Evolutionary conservation across 148 eudicot species (phyloP).

Genomic region (Diospyros lotus): DNA sequence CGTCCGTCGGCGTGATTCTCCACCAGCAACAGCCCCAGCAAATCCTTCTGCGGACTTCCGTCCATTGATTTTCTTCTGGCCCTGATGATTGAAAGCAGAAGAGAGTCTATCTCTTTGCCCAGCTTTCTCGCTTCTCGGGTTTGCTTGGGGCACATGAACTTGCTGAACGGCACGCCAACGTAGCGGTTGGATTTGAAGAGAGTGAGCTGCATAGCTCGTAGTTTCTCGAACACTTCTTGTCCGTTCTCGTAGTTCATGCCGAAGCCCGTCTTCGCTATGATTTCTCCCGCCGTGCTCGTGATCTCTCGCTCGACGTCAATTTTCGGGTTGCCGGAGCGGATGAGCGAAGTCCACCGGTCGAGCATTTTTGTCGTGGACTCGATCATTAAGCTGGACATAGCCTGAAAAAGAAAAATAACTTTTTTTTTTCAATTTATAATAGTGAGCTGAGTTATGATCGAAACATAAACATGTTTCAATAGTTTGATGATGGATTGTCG

Average conservation of each 20-base stretch:
- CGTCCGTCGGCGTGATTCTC: constrained; percentile 27
- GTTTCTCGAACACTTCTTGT: constrained; percentile 36
- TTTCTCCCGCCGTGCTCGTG: constrained; percentile 66
- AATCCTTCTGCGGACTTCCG: constrained; percentile 38
- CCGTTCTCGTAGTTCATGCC: constrained; percentile 61
- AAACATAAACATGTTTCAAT: too few species aligned
- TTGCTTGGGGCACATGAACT: constrained; percentile 37
- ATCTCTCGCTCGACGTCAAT: constrained; percentile 77
- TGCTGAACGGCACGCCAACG: constrained; percentile 81
- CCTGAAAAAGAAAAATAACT: constrained; percentile 27
- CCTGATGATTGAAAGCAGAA: constrained; percentile 45
- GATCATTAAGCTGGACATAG: constrained; percentile 71
- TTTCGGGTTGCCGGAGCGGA: constrained; percentile 37
- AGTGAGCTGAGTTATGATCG: too few species aligned
- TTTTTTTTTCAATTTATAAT: too few species aligned
- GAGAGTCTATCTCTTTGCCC: constrained; percentile 70
- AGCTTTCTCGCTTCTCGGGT: constrained; percentile 54
- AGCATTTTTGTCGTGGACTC: constrained; percentile 65
- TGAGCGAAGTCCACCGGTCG: constrained; percentile 45
- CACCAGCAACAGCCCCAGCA: constrained; percentile 64
- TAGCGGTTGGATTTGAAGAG: constrained; percentile 66
- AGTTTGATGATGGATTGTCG: too few species aligned
- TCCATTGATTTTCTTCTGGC: constrained; percentile 35
- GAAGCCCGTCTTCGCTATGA: constrained; percentile 78
- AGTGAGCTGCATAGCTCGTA: constrained; percentile 60